Percentiles rank a stretch among this genome's conserved stretches.
Evolutionary conservation across 805 yeast genomes (phyloP).

Genomic region (Jamesozyma jinghongensis): DNA sequence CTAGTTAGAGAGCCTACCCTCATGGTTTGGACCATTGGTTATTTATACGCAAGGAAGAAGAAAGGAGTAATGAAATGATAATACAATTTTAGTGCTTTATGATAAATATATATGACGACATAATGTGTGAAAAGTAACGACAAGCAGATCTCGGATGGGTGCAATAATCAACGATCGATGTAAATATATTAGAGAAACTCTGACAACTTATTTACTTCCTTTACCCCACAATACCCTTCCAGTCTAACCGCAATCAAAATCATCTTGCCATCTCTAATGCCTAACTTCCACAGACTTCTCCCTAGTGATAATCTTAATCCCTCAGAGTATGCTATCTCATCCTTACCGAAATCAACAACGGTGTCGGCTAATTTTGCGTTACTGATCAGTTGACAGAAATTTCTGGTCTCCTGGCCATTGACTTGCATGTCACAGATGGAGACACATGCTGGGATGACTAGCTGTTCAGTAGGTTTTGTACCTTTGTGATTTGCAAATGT

Average conservation of each 20-base stretch:
- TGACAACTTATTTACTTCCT: slow-evolving; percentile 16
- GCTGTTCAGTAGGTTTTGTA: slow-evolving; percentile 4
- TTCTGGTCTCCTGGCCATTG: slow-evolving; percentile 12
- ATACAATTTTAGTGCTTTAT: too few species aligned
- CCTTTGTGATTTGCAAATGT: slow-evolving; percentile 4
- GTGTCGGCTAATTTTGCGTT: slow-evolving; percentile 9
- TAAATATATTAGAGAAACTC: slow-evolving; percentile 9
- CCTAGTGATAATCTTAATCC: slow-evolving; percentile 16
- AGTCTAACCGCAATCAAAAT: slow-evolving; percentile 18
- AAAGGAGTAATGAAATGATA: too few species aligned
- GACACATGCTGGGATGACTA: slow-evolving; percentile 16
- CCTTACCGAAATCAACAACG: slow-evolving; percentile 7
- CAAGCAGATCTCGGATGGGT: too few species aligned
- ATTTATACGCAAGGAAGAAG: too few species aligned
- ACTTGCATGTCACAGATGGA: slow-evolving; percentile 14
- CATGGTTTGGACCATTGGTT: too few species aligned
- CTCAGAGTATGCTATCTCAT: slow-evolving; percentile 4
- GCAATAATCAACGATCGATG: too few species aligned
- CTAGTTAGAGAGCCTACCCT: too few species aligned
- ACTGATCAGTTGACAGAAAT: slow-evolving; percentile 12
- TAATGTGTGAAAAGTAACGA: too few species aligned
- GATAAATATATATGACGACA: too few species aligned
- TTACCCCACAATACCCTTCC: slow-evolving; percentile 14
- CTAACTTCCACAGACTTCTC: slow-evolving; percentile 20
- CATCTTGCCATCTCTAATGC: slow-evolving; percentile 12